Evolutionary conservation across 1,284 basidiomycete genomes (phyloP).

Genomic region (Hemileia vastatrix): DNA sequence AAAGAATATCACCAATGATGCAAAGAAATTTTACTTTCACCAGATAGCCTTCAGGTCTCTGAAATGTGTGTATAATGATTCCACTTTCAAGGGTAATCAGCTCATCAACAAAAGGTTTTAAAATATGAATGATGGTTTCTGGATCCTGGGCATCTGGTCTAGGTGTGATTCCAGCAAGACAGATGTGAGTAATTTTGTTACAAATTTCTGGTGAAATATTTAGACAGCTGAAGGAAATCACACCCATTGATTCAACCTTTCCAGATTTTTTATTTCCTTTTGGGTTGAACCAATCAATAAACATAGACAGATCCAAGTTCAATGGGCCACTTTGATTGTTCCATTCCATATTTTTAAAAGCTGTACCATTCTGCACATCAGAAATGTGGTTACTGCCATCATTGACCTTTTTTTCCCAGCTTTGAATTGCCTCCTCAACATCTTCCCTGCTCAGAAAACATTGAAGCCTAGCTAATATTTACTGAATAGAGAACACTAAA

Average conservation of each 20-base stretch:
- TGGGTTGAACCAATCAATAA: constrained; percentile 25
- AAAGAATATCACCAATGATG: too few relatives aligned
- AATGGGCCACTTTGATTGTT: background rate
- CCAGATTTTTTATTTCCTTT: constrained; percentile 18
- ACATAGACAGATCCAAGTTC: constrained; percentile 13
- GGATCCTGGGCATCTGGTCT: constrained; percentile 14
- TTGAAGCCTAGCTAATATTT: background rate
- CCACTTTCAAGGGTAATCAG: constrained; percentile 13
- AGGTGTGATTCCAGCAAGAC: constrained; percentile 23
- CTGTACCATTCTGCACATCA: constrained; percentile 3
- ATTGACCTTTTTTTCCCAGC: background rate
- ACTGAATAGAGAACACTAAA: constrained; percentile 2
- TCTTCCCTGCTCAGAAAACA: constrained; percentile 2
- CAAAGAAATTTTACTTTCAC: too few relatives aligned
- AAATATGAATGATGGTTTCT: constrained; percentile 20
- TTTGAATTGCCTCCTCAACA: constrained; percentile 6
- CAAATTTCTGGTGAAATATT: constrained; percentile 21
- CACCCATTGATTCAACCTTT: constrained; percentile 23
- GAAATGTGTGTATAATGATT: constrained; percentile 3
- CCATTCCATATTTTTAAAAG: background rate
- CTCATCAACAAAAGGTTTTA: constrained; percentile 12
- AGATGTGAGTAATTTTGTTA: constrained; percentile 18
- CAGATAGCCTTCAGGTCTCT: constrained; percentile 2
- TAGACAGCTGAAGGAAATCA: constrained; percentile 22
- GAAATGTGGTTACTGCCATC: background rate